Conservation (phyloP, 2,329 filamentous ascomycete species). For the Trichoderma pleuroti region DNA sequence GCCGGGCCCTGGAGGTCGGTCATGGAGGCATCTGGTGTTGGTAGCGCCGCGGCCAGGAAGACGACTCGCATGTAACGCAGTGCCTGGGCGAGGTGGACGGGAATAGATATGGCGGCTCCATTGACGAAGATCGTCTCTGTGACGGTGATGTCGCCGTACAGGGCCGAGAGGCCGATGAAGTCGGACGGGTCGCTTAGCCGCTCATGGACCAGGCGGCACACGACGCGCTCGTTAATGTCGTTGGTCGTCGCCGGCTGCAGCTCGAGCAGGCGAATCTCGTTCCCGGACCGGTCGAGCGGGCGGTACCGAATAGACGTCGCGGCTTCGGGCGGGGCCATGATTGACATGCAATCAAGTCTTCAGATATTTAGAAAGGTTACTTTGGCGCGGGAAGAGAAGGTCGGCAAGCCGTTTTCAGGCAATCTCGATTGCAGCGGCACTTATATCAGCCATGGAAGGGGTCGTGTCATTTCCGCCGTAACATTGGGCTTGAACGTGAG, state of each 20-base stretch:
- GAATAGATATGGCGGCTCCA: slow-evolving; percentile 27
- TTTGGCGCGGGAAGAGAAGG: slow-evolving; percentile 8
- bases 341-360: slow-evolving; percentile 11
- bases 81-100: slow-evolving; percentile 30
- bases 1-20: not conserved
- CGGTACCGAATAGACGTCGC: slow-evolving; percentile 20
- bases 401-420: slow-evolving; percentile 12
- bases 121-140: slow-evolving; percentile 32
- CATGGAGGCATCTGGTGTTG: slow-evolving; percentile 15
- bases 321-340: slow-evolving; percentile 18
- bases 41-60: slow-evolving; percentile 28
- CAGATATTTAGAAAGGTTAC: slow-evolving; percentile 6
- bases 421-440: slow-evolving; percentile 17
- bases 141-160: slow-evolving; percentile 29
- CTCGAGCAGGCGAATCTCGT: slow-evolving; percentile 35
- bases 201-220: slow-evolving; percentile 34
- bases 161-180: slow-evolving; percentile 32
- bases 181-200: slow-evolving; percentile 27
- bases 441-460: slow-evolving; percentile 11
- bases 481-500: slow-evolving; percentile 12
- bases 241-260: slow-evolving; percentile 28
- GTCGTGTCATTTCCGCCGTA: slow-evolving; percentile 14
- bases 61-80: slow-evolving; percentile 33
- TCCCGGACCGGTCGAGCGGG: slow-evolving; percentile 24
- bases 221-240: slow-evolving; percentile 29